Evolutionary conservation across 495 filamentous ascomycete species (phyloP).

Genomic region (Penicillium daleae): DNA sequence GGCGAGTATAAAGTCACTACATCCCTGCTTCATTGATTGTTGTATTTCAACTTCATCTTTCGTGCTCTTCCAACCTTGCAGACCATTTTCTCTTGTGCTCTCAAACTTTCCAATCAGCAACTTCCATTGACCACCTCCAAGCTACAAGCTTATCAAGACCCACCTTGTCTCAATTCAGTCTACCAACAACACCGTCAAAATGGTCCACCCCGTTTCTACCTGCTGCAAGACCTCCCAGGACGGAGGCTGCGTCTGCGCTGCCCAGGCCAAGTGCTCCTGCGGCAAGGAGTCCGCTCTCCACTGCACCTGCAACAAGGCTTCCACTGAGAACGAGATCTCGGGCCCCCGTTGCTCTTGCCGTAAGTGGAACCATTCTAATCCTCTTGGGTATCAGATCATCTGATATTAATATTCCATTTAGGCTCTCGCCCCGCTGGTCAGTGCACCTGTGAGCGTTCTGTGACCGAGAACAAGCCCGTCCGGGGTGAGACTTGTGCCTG

Average conservation of each 20-base stretch:
- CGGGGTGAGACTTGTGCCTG: slow-evolving; percentile 70
- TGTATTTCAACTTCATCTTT: slow-evolving; percentile 5
- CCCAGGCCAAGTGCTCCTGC: slow-evolving; percentile 79
- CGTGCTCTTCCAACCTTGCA: slow-evolving; percentile 1
- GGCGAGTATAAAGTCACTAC: slow-evolving; percentile 35
- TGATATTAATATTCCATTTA: slow-evolving; percentile 31
- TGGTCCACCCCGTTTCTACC: slow-evolving; percentile 58
- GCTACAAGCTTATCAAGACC: slow-evolving; percentile 9
- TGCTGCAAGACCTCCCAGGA: slow-evolving; percentile 64
- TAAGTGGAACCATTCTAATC: slow-evolving; percentile 45
- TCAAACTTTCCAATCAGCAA: background rate
- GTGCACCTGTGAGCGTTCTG: slow-evolving; percentile 80
- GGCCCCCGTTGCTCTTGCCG: slow-evolving; percentile 88
- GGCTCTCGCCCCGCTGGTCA: slow-evolving; percentile 72
- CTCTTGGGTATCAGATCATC: background rate
- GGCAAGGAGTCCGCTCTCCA: slow-evolving; percentile 82
- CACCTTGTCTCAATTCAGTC: slow-evolving; percentile 1
- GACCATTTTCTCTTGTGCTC: background rate
- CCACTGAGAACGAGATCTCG: slow-evolving; percentile 69
- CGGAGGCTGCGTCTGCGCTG: slow-evolving; percentile 61
- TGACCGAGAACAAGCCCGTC: slow-evolving; percentile 68
- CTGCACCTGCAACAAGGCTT: slow-evolving; percentile 81
- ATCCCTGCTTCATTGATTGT: slow-evolving; percentile 8
- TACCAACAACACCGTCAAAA: slow-evolving; percentile 34
- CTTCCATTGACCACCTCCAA: background rate